Evolutionary conservation across 1,139 yeast species (phyloP), one percentile per base, ranked within the genome.

Genomic region (Zygotorulaspora mrakii): DNA sequence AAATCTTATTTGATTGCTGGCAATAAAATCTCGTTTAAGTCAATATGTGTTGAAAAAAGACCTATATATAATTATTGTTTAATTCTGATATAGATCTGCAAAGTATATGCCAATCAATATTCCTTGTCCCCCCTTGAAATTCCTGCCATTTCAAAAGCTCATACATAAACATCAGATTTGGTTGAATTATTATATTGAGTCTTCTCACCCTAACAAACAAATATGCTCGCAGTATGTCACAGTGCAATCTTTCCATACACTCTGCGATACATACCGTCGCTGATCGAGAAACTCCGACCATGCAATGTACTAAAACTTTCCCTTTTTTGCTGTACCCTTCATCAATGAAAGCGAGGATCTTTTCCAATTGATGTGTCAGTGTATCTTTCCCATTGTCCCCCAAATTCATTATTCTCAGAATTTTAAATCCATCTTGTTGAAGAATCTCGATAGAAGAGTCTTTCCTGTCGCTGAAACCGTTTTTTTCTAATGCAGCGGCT

Each of bases 201-300:
- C 97, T 69, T 39, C 94, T 74, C 4, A 87, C 94, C 39, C 96
- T 68, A 18, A 87, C 94, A 63, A 71, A 82, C 54, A 87, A 65
- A 57, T 87, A 88, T 2, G 95, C 89, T 36, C 82, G 71, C 11
- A 88, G 73, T 29, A 88, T 64, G 33, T 79, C 78, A 44, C 85
- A 69, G 20, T 75, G 68, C 43, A 79, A 67, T 37, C 85, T 67
- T 50, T 78, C 81, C 95, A 88, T 87, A 43, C 86, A 82, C 56
- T 85, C 89, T 2, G 96, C 96, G 48, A 88, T 85, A 50, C 94
- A 83, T 28, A 89, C 83, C 0, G 95, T 80, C 0, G 96, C 96
- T 16, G 94, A 82, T 41, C 96, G 69, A 0, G 95, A 85, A 3
- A 88, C 96, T 1, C 96, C 96, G 41, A 85, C 94, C 55, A 87